Conservation (phyloP, 345 rosid genomes). For the Fremontodendron californicum region DNA sequence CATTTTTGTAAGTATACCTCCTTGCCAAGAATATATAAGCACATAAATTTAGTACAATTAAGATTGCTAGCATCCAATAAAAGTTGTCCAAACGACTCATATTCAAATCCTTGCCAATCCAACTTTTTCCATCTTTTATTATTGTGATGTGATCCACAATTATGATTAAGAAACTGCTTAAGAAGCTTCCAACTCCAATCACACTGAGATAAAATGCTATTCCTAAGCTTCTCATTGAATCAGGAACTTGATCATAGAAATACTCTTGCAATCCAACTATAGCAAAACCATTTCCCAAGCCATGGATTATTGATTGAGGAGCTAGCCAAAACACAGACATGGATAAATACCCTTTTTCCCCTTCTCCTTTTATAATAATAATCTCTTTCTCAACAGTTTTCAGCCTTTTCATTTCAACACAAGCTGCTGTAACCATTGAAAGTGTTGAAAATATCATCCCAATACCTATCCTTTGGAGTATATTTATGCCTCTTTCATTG, state of each 20-base stretch:
- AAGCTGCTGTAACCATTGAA: constrained; percentile 41
- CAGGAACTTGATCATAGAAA: constrained; percentile 64
- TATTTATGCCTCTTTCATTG: constrained; percentile 45
- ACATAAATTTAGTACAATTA: constrained; percentile 32
- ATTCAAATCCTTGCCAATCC: constrained; percentile 60
- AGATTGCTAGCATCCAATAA: constrained; percentile 47
- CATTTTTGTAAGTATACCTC: constrained; percentile 40
- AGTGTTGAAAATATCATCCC: constrained; percentile 40
- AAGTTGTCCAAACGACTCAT: constrained; percentile 47
- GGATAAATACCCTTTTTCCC: constrained; percentile 9
- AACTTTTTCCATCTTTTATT: constrained; percentile 21
- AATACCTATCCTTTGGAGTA: constrained; percentile 45
- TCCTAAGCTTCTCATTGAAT: constrained; percentile 59
- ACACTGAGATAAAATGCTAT: constrained; percentile 54
- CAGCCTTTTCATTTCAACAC: constrained; percentile 46
- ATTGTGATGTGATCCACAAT: constrained; percentile 30
- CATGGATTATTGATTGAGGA: constrained; percentile 44
- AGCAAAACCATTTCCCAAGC: constrained; percentile 50
- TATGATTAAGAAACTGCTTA: constrained; percentile 40
- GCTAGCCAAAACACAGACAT: constrained; percentile 42
- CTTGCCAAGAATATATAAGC: constrained; percentile 32
- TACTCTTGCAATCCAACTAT: constrained; percentile 61
- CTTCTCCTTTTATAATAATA: neutral
- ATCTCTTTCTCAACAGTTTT: constrained; percentile 11
- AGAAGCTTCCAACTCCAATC: constrained; percentile 44